phyloP scores from a whole-genome alignment of 1,139 yeast species.

The Pichia sp. region DNA sequence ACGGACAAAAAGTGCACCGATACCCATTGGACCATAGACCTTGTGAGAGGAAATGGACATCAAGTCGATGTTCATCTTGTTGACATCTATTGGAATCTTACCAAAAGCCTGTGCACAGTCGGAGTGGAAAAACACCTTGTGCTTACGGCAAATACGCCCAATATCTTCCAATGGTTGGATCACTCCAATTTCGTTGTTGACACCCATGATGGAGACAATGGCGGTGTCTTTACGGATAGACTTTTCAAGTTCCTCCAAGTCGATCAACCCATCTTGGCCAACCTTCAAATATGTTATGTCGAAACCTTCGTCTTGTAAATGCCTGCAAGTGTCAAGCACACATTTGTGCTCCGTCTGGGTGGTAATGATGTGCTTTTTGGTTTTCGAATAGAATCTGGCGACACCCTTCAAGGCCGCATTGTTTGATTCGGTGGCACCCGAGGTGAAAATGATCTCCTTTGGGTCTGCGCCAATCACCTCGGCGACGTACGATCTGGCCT shows the following conservation, averaged over 20 bases:
- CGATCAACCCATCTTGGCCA: constrained; percentile 70
- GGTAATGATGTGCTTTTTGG: constrained; percentile 90
- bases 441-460: constrained; percentile 92
- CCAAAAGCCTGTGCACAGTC: constrained; percentile 99
- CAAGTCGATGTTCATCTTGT: constrained; percentile 86
- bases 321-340: constrained; percentile 92
- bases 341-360: constrained; percentile 98
- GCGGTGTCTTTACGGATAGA: constrained; percentile 90
- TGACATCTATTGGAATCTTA: constrained; percentile 87
- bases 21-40: constrained; percentile 97
- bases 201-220: constrained; percentile 94
- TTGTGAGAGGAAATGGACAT: constrained; percentile 94
- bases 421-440: constrained; percentile 97
- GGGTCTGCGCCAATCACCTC: constrained; percentile 87
- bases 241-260: constrained; percentile 68
- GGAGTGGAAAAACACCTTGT: constrained; percentile 95
- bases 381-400: constrained; percentile 83
- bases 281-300: constrained; percentile 94
- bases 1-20: constrained; percentile 92
- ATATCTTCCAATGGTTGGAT: constrained; percentile 94
- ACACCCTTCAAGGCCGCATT: constrained; percentile 95
- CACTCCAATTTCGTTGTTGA: constrained; percentile 96
- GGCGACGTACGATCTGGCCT: constrained; percentile 79
- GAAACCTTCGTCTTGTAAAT: constrained; percentile 93
- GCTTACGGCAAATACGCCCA: constrained; percentile 78